Evolutionary conservation across 805 yeast species (phyloP).

Genomic region (Ogataea wickerhamii): DNA sequence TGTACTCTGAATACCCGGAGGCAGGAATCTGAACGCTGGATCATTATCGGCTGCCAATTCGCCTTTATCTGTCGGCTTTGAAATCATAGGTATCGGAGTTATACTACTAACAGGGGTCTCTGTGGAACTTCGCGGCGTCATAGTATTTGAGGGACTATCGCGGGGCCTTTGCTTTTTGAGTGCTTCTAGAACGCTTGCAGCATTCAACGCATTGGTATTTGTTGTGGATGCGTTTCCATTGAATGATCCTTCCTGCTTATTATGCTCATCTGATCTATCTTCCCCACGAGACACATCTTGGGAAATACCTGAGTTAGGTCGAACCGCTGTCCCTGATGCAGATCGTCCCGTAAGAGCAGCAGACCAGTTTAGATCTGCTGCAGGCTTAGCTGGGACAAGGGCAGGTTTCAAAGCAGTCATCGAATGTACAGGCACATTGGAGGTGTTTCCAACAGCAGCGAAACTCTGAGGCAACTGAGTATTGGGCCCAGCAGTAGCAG

Average conservation of each 20-base stretch:
- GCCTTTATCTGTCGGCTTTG: slow-evolving; percentile 2
- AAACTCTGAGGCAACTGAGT: neutral
- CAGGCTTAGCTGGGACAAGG: slow-evolving; percentile 32
- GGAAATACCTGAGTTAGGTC: neutral
- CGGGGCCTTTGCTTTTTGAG: slow-evolving; percentile 33
- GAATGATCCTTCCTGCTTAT: neutral
- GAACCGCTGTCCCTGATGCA: slow-evolving; percentile 5
- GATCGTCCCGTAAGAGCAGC: slow-evolving; percentile 29
- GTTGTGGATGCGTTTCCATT: slow-evolving; percentile 10
- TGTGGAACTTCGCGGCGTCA: slow-evolving; percentile 7
- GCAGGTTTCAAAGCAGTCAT: slow-evolving; percentile 35
- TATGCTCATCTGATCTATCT: slow-evolving; percentile 1
- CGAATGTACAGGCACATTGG: neutral
- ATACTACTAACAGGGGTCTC: slow-evolving; percentile 5
- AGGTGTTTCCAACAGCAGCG: neutral
- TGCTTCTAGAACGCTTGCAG: slow-evolving; percentile 37
- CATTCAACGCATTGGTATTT: slow-evolving; percentile 33
- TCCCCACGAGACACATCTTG: neutral
- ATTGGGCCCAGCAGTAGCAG: neutral
- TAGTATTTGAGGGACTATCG: slow-evolving; percentile 13
- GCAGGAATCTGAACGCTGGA: slow-evolving; percentile 30
- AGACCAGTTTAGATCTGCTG: slow-evolving; percentile 33
- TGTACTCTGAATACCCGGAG: slow-evolving; percentile 34
- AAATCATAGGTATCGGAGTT: slow-evolving; percentile 3
- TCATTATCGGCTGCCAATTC: slow-evolving; percentile 23